A percentile compares a stretch with the other conserved stretches of the same genome.
These are phyloP conservation scores for Trametopsis cervina DNA, from an alignment of 768 basidiomycete species.

Conservation along the genomic window DNA sequence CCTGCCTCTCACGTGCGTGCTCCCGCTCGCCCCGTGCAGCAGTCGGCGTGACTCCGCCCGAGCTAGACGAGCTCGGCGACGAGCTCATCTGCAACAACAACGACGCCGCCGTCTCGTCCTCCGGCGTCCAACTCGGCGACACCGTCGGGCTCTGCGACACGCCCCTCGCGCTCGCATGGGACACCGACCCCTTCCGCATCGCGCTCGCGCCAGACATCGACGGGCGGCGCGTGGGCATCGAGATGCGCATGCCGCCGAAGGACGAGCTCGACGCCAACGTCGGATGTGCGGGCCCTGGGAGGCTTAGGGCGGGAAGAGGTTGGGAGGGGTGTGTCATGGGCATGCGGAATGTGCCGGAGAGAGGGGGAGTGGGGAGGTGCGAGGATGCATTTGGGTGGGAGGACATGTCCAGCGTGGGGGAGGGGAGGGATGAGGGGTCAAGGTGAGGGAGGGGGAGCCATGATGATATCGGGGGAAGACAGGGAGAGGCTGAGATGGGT, in stretches of 20 bases:
- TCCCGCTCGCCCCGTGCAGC: constrained; percentile 3
- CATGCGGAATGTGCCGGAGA: constrained; percentile 25
- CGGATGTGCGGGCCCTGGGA: constrained; percentile 47
- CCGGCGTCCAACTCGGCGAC: constrained; percentile 39
- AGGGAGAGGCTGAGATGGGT: constrained; percentile 23
- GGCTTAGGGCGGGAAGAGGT: constrained; percentile 39
- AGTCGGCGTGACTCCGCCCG: constrained; percentile 3
- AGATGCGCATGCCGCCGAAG: constrained; percentile 16
- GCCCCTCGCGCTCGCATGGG: too few relatives aligned
- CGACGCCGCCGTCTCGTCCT: constrained; percentile 67
- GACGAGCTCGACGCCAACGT: constrained; percentile 31
- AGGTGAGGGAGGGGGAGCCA: constrained; percentile 44
- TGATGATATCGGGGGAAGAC: constrained; percentile 61
- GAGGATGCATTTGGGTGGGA: constrained; percentile 5
- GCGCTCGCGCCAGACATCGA: constrained; percentile 1
- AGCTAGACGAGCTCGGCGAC: constrained; percentile 29
- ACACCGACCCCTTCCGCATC: neutral
- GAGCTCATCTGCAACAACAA: constrained; percentile 58
- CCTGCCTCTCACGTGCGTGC: constrained; percentile 3
- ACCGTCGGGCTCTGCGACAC: constrained; percentile 11
- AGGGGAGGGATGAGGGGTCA: constrained; percentile 21
- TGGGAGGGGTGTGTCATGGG: constrained; percentile 25
- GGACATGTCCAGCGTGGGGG: neutral
- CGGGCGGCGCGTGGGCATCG: constrained; percentile 10
- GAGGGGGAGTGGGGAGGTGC: constrained; percentile 31